Base-by-base conservation (phyloP, 495 filamentous ascomycete species). In the Penicillium waksmanii region DNA sequence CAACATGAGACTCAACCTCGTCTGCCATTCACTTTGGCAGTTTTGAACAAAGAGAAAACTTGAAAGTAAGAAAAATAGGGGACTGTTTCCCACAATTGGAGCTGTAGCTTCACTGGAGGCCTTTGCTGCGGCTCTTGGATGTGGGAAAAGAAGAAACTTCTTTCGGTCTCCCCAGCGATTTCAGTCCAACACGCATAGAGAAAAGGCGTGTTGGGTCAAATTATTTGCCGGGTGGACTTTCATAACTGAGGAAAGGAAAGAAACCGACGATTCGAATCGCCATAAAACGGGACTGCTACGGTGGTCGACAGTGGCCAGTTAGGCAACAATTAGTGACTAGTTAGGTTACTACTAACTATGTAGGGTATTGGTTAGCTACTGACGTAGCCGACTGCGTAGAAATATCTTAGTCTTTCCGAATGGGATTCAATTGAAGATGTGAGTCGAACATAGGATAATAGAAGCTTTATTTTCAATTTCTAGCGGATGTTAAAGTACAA, bases 171-270 rank as follows among this genome's bases (percentile, higher is more conserved):
- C 86, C 86, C 85, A 85, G 84, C 72, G 84, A 82, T 79, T 88
- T 84, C 86, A 89, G 86, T 86, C 73, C 74, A 67, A 62, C 78
- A 81, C 74, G 75, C 80, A 82, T 80, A 60, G 66, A 67, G 56
- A 61, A 56, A 52, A 60, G 36, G 78, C 73, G 65, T 74, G 77
- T 64, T 66, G 76, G 80, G 87, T 83, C 87, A 87, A 88, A 87
- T 85, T 89, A 81, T 75, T 62, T 65, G 68, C 80, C 81, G 82
- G 85, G 83, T 85, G 55, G 71, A 88, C 84, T 88, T 89, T 87
- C 79, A 73, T 68, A 70, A 68, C 56, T 63, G 38, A 64, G 67
- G 73, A 66, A 69, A 72, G 61, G 65, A 70, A 63, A 61, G 63
- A 51, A 65, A 35, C 55, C 55, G 53, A 11, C 35, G 21, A 23